Conservation (phyloP, 2,329 filamentous ascomycete species). For the Epichloe uncinata region DNA sequence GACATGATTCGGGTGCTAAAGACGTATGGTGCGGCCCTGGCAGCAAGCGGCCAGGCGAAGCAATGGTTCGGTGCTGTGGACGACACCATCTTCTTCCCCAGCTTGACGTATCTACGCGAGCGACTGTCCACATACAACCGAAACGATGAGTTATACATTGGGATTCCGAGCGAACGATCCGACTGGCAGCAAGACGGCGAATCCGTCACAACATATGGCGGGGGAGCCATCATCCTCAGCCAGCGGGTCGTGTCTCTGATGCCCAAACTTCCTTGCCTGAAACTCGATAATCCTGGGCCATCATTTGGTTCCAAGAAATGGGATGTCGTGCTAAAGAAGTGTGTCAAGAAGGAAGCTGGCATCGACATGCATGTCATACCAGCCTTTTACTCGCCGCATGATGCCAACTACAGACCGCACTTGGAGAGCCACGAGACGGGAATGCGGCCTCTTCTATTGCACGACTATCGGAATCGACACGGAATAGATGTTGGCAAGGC, state of each 20-base stretch:
- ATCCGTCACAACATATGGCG: conserved; percentile 27
- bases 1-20: conserved; percentile 24
- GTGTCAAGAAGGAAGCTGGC: conserved; percentile 21
- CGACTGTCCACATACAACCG: conserved; percentile 23
- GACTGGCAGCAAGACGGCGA: conserved; percentile 29
- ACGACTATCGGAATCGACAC: conserved; percentile 25
- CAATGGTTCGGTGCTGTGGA: conserved; percentile 31
- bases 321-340: conserved; percentile 29
- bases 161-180: conserved; percentile 28
- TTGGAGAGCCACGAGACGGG: conserved; percentile 26
- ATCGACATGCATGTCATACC: conserved; percentile 28
- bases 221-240: conserved; percentile 30
- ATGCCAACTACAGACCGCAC: conserved; percentile 16
- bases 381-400: conserved; percentile 27
- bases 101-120: conserved; percentile 24
- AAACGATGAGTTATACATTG: conserved; percentile 24
- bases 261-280: conserved; percentile 25
- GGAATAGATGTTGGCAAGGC: conserved; percentile 26
- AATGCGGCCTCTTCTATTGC: conserved; percentile 26
- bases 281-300: conserved; percentile 7
- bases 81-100: conserved; percentile 33
- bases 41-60: conserved; percentile 23
- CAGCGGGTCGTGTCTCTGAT: conserved; percentile 20
- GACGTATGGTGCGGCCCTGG: conserved; percentile 19
- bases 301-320: conserved; percentile 19